These are phyloP conservation scores for Blumeria graminis DNA, from an alignment of 2,329 filamentous ascomycete species.

Conservation along the genomic window DNA sequence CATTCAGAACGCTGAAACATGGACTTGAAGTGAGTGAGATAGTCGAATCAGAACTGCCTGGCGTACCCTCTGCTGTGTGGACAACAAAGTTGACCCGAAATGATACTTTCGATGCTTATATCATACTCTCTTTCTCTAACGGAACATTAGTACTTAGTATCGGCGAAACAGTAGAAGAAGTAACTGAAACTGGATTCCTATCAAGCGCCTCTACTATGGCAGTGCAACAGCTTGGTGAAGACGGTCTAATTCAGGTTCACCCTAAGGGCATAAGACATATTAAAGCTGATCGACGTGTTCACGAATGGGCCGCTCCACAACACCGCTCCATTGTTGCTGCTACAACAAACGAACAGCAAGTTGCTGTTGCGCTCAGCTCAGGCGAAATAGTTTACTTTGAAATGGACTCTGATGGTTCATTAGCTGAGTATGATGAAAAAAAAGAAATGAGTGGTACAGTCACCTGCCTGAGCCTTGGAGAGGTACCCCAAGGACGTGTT, in stretches of 20 bases:
- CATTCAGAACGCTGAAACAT: conserved; percentile 79
- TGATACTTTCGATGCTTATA: conserved; percentile 81
- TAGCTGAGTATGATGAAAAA: conserved; percentile 87
- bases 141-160: conserved; percentile 83
- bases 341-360: conserved; percentile 77
- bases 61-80: conserved; percentile 81
- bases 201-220: conserved; percentile 73
- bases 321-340: conserved; percentile 91
- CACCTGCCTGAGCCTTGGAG: conserved; percentile 78
- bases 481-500: conserved; percentile 71
- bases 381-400: conserved; percentile 97
- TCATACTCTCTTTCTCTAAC: conserved; percentile 80
- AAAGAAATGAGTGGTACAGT: conserved; percentile 90
- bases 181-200: conserved; percentile 79
- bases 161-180: conserved; percentile 88
- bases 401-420: conserved; percentile 72
- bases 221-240: conserved; percentile 81
- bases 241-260: conserved; percentile 81
- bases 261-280: conserved; percentile 92
- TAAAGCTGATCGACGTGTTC: conserved; percentile 47
- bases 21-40: conserved; percentile 85
- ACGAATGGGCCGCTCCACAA: conserved; percentile 82
- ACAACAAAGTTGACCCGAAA: conserved; percentile 65
- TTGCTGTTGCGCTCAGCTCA: conserved; percentile 80
- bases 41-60: conserved; percentile 76